Base-by-base conservation (phyloP, 2,329 filamentous ascomycete genomes). In the Fusarium circinatum region DNA sequence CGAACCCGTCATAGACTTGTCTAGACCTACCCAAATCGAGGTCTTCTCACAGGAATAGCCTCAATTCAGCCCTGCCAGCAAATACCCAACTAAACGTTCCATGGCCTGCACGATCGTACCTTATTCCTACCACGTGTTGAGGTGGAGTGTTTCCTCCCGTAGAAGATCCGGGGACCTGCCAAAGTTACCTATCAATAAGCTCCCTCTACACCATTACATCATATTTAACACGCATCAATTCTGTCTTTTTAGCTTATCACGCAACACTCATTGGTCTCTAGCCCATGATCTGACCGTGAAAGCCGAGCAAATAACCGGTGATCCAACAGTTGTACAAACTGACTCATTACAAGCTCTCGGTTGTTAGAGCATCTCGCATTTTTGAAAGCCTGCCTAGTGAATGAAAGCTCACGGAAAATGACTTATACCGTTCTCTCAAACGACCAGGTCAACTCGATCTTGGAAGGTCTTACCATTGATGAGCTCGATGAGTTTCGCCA, bases 391-490 rank as follows among this genome's bases (percentile, higher is more conserved):
- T 34, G n/a, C 32, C 41, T 41, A 59, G 39, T 47, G 55, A 32
- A 49, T 39, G n/a, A 49, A 41, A 51, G n/a, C 44, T 14, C 12
- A 55, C 30, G 18, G 14, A 82, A 56, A 63, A 91, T 91, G 89
- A 82, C 88, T 56, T 84, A 92, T 74, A 87, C 89, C 3, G 82
- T 92, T 26, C 85, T 92, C 51, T 88, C 86, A 12, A 88, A 92
- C 75, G 82, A 85, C 42, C 84, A 91, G 79, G 87, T 91, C 77
- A 85, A 84, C 73, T 74, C 78, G 15, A 80, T 92, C 39, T 83
- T 92, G 44, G 87, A 90, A 75, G 84, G 81, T 65, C 83, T 92
- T 18, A 88, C 81, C 1, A 71, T 79, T 7, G 84, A 86, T 5
- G 88, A 92, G 77, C 84, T 89, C 44, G 84, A 88, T 26, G 81